phyloP scores from a whole-genome alignment of 176 grass and related monocot genomes.

The Echinochloa phyllopogon region DNA sequence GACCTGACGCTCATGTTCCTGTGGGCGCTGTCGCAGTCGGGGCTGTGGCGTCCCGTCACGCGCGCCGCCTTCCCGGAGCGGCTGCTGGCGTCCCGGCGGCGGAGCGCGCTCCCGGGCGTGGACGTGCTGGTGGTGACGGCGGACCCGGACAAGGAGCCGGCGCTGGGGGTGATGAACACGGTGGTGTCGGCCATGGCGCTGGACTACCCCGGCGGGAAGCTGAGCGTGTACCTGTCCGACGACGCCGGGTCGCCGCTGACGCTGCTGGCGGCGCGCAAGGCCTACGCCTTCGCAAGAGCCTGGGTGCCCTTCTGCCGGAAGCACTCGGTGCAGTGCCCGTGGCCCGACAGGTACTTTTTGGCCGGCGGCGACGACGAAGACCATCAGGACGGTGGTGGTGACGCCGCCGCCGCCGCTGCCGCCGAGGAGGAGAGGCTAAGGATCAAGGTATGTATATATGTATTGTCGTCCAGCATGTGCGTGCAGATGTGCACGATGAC shows the following conservation, averaged over 20 bases:
- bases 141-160: constrained; percentile 62
- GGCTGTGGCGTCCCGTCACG: constrained; percentile 47
- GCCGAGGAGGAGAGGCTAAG: constrained; percentile 23
- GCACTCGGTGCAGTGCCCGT: constrained; percentile 44
- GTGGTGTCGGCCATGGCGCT: constrained; percentile 84
- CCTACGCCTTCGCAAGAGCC: constrained; percentile 53
- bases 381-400: not conserved
- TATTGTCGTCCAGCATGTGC: too few relatives aligned
- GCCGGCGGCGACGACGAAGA: not conserved
- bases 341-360: constrained; percentile 60
- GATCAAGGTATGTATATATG: constrained; percentile 41
- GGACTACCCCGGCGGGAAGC: constrained; percentile 64
- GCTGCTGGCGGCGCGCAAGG: constrained; percentile 50
- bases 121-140: constrained; percentile 65
- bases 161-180: constrained; percentile 59
- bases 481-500: too few relatives aligned
- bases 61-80: constrained; percentile 48
- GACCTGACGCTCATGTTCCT: constrained; percentile 56
- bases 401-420: not conserved
- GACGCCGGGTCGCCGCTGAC: constrained; percentile 72
- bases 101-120: constrained; percentile 34
- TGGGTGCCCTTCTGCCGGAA: constrained; percentile 81
- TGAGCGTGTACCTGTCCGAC: constrained; percentile 74
- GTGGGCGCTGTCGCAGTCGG: constrained; percentile 54
- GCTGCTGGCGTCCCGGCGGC: constrained; percentile 22